Conservation (phyloP, 2,329 filamentous ascomycete genomes). For the Alternaria triticimaculans region DNA sequence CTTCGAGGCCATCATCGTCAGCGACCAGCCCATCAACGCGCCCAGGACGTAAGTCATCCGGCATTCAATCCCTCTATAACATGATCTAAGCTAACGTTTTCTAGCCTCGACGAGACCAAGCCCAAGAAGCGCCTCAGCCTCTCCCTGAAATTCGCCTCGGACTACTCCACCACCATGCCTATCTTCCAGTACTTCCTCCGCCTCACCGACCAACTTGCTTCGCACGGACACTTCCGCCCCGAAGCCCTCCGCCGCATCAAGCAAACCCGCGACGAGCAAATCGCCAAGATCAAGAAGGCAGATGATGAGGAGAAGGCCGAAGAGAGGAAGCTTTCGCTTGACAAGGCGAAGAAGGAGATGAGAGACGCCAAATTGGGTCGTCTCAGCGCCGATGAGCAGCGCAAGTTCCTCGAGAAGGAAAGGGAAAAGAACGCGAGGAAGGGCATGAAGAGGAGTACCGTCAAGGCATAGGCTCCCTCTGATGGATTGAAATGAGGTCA, state of each 20-base stretch:
- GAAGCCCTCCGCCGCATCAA: conserved; percentile 86
- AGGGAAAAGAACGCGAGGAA: conserved; percentile 81
- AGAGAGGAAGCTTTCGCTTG: conserved; percentile 61
- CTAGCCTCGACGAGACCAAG: conserved; percentile 79
- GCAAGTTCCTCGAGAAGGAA: conserved; percentile 76
- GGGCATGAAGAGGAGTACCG: conserved; percentile 67
- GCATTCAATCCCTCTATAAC: too few relatives aligned
- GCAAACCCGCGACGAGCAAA: conserved; percentile 78
- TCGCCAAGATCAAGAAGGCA: conserved; percentile 77
- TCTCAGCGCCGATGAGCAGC: conserved; percentile 66
- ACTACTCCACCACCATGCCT: conserved; percentile 68
- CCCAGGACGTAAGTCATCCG: conserved; percentile 73
- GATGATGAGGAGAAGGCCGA: conserved; percentile 75
- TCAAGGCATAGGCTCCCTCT: conserved; percentile 46
- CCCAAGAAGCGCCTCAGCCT: conserved; percentile 89
- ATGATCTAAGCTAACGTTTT: too few relatives aligned
- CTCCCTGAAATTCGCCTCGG: conserved; percentile 70
- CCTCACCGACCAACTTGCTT: conserved; percentile 81
- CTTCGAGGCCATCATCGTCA: conserved; percentile 82
- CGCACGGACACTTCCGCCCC: conserved; percentile 81
- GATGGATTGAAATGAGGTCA: too few relatives aligned
- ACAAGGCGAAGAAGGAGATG: conserved; percentile 79
- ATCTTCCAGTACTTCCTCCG: conserved; percentile 84
- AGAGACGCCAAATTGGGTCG: conserved; percentile 73
- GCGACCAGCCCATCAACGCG: conserved; percentile 87